Percentiles rank a stretch among this genome's conserved stretches.
phyloP scores from a whole-genome alignment of 108 stramenopile genomes.

The Craspedostauros australis region DNA sequence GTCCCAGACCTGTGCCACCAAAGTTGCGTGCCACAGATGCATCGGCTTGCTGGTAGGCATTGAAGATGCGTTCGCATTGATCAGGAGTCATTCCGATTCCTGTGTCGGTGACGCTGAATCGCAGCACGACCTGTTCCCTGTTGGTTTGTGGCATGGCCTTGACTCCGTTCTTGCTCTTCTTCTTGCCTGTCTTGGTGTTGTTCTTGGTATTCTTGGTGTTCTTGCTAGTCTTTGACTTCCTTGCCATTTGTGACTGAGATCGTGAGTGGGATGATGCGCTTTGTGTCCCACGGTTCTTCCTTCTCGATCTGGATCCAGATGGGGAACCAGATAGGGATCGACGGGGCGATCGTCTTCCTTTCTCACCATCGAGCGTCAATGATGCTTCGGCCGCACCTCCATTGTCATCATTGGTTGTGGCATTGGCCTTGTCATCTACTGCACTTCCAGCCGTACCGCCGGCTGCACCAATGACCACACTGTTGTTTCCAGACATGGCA shows the following conservation, averaged over 20 bases:
- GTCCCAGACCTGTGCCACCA: slow-evolving; percentile 51
- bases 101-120: slow-evolving; percentile 42
- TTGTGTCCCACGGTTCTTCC: too few species aligned
- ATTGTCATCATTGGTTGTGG: too few species aligned
- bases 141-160: neutral
- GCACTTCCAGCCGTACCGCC: too few species aligned
- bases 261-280: neutral
- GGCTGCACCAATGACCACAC: too few species aligned
- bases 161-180: neutral
- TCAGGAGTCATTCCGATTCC: slow-evolving; percentile 41
- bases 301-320: too few species aligned
- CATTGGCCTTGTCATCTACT: too few species aligned
- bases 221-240: neutral
- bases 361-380: too few species aligned
- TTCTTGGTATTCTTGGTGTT: neutral
- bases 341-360: neutral
- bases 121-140: slow-evolving; percentile 9
- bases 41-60: slow-evolving; percentile 38
- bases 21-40: slow-evolving; percentile 30
- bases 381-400: too few species aligned
- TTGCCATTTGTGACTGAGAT: neutral
- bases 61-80: slow-evolving; percentile 28
- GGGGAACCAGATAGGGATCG: too few species aligned
- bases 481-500: too few species aligned
- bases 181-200: slow-evolving; percentile 1